Percentiles rank a stretch among this genome's conserved stretches.
Conservation (phyloP, 306 rosid species). For the Cucumis melo region DNA sequence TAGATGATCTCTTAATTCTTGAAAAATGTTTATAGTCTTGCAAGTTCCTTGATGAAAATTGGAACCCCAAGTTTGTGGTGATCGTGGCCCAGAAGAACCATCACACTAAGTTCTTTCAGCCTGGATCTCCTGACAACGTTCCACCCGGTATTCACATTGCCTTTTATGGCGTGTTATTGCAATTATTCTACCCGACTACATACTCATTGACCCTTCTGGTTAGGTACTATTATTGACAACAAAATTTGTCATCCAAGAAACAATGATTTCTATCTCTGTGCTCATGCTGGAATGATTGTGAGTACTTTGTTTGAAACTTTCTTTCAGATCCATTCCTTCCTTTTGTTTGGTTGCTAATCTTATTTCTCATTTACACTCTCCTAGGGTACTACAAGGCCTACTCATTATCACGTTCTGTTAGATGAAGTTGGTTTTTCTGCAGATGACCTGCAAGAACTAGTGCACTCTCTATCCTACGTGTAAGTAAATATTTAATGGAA, state of each 20-base stretch:
- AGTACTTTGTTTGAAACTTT: slow-evolving; percentile 9
- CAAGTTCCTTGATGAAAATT: slow-evolving; percentile 65
- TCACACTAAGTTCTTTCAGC: slow-evolving; percentile 80
- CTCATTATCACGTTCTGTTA: slow-evolving; percentile 70
- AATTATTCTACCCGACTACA: neutral
- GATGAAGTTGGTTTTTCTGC: slow-evolving; percentile 78
- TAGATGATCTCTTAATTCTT: neutral
- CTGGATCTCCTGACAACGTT: slow-evolving; percentile 64
- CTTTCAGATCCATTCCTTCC: too few relatives aligned
- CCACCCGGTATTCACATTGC: slow-evolving; percentile 44
- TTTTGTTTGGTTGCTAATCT: neutral
- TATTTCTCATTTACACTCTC: neutral
- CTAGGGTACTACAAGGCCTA: slow-evolving; percentile 90
- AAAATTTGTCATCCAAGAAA: slow-evolving; percentile 78
- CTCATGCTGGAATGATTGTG: slow-evolving; percentile 97
- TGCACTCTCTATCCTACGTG: slow-evolving; percentile 91
- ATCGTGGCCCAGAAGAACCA: slow-evolving; percentile 90
- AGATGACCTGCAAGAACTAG: slow-evolving; percentile 82
- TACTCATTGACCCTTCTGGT: neutral
- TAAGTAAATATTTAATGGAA: slow-evolving; percentile 24
- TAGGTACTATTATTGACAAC: slow-evolving; percentile 88
- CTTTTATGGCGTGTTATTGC: too few relatives aligned
- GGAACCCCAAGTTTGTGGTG: slow-evolving; percentile 75
- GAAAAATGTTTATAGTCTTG: slow-evolving; percentile 38
- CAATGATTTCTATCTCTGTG: slow-evolving; percentile 82